Percentiles rank a stretch among this genome's conserved stretches.
Conservation (phyloP, 192 early-diverging fungal genomes). For the Dissophora ornata region DNA sequence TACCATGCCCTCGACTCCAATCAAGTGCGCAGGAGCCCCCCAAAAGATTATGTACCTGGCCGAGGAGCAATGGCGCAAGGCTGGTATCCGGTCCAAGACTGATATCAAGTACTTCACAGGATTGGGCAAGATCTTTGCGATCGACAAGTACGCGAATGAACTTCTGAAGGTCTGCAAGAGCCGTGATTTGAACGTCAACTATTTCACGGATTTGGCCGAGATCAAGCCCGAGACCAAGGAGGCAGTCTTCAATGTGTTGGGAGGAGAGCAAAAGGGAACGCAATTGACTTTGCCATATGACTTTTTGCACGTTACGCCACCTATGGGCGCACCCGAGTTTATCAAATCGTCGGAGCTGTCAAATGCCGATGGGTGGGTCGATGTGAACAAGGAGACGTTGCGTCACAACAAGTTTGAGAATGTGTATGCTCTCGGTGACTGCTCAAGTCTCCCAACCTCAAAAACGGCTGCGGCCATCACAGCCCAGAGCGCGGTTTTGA, state of each 20-base stretch:
- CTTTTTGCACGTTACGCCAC: constrained; percentile 88
- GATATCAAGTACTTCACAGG: constrained; percentile 81
- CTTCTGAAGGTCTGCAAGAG: constrained; percentile 74
- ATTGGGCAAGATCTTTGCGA: constrained; percentile 88
- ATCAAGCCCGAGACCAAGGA: constrained; percentile 71
- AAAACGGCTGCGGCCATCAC: constrained; percentile 94
- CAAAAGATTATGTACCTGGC: constrained; percentile 90
- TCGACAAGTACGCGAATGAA: constrained; percentile 84
- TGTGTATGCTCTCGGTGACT: constrained; percentile 85
- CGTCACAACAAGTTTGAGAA: constrained; percentile 84
- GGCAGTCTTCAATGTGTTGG: constrained; percentile 77
- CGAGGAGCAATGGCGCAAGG: constrained; percentile 83
- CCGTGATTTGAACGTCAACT: constrained; percentile 77
- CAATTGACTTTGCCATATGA: constrained; percentile 75
- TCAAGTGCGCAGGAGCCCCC: constrained; percentile 92
- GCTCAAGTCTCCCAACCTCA: constrained; percentile 86
- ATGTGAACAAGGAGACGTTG: constrained; percentile 82
- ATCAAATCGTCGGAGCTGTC: constrained; percentile 75
- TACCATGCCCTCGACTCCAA: constrained; percentile 87
- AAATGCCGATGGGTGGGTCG: constrained; percentile 85
- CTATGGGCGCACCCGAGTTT: constrained; percentile 83
- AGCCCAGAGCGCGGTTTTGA: constrained; percentile 78
- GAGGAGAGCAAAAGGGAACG: constrained; percentile 67
- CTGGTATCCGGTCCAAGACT: constrained; percentile 73
- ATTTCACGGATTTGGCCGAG: constrained; percentile 76